Evolutionary conservation across 2,329 filamentous ascomycete genomes (phyloP).

Genomic region (Alternaria viburni): DNA sequence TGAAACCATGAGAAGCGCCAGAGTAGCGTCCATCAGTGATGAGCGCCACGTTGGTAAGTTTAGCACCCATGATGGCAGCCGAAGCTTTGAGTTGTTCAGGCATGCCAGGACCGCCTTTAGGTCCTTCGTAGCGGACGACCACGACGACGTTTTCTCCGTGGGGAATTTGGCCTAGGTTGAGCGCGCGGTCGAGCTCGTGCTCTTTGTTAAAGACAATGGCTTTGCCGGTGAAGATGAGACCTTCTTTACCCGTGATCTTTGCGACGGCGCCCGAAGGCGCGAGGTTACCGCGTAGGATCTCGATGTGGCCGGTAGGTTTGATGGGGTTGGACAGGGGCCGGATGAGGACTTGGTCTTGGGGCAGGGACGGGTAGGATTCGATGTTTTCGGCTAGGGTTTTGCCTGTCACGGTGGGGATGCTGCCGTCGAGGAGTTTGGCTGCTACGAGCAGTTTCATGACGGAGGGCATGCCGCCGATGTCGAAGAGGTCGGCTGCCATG

Average conservation of each 20-base stretch:
- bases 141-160: constrained; percentile 83
- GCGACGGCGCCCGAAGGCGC: constrained; percentile 89
- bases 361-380: constrained; percentile 74
- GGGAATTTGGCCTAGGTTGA: constrained; percentile 73
- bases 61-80: constrained; percentile 91
- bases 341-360: constrained; percentile 83
- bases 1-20: constrained; percentile 89
- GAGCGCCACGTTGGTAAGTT: constrained; percentile 83
- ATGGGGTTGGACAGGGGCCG: constrained; percentile 81
- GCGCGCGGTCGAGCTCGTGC: constrained; percentile 74
- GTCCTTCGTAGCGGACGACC: constrained; percentile 91
- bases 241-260: constrained; percentile 97
- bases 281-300: constrained; percentile 85
- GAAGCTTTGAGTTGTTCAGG: constrained; percentile 90
- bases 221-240: constrained; percentile 77
- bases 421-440: constrained; percentile 75
- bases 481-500: constrained; percentile 86
- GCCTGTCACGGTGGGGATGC: constrained; percentile 81
- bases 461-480: constrained; percentile 82
- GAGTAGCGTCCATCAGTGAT: constrained; percentile 92
- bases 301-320: constrained; percentile 85
- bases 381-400: constrained; percentile 85
- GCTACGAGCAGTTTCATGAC: constrained; percentile 87
- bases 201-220: constrained; percentile 90
- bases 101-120: constrained; percentile 94